A percentile compares a stretch with the other conserved stretches of the same genome.
These are phyloP conservation scores for Hypoxylon fuscum DNA, from an alignment of 495 filamentous ascomycete species.

Conservation along the genomic window DNA sequence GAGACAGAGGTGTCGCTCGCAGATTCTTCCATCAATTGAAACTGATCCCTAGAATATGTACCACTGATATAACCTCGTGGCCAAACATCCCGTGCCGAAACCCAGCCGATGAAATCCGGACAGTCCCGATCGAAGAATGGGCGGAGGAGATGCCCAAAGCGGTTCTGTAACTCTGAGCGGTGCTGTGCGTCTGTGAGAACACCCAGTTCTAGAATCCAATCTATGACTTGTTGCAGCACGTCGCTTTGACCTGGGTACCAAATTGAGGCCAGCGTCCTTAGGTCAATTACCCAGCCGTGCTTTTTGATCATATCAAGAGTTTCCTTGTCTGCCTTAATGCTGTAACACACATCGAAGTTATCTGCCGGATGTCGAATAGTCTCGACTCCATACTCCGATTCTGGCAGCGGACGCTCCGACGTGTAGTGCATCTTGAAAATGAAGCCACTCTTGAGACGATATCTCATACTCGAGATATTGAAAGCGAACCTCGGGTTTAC, in stretches of 20 bases:
- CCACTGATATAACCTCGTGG: no score
- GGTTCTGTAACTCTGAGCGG: constrained; percentile 9
- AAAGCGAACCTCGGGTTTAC: constrained; percentile 22
- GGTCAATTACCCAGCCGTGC: constrained; percentile 3
- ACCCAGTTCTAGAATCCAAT: constrained; percentile 25
- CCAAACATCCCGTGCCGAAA: neutral
- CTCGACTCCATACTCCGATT: neutral
- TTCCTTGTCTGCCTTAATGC: neutral
- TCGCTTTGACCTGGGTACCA: constrained; percentile 22
- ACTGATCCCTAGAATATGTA: no score
- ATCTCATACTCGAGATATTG: no score
- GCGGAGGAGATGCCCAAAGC: constrained; percentile 7
- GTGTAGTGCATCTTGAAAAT: neutral
- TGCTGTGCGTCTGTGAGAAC: constrained; percentile 5
- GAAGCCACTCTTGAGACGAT: no score
- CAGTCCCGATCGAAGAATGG: constrained; percentile 17
- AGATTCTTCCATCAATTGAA: no score
- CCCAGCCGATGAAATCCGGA: constrained; percentile 4
- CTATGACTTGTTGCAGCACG: constrained; percentile 22
- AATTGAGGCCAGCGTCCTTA: constrained; percentile 14
- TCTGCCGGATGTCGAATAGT: neutral
- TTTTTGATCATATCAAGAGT: neutral
- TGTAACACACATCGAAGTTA: neutral
- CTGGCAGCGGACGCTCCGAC: neutral
- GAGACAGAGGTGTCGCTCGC: no score